Conservation (phyloP, 1,284 basidiomycete species). For the Ceratobasidium sp. region DNA sequence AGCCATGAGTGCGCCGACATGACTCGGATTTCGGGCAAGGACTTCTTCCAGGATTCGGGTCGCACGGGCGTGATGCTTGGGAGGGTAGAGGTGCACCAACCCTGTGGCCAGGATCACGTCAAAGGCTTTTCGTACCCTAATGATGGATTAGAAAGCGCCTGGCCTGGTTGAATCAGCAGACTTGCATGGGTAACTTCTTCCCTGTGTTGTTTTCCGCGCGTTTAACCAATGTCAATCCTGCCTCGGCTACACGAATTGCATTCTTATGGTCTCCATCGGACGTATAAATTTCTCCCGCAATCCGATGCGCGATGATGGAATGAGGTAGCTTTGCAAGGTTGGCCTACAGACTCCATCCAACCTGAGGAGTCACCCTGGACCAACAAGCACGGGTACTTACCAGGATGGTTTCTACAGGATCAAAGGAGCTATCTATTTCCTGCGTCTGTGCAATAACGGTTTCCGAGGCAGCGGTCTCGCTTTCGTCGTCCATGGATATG, state of each 20-base stretch:
- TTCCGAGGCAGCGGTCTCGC: constrained; percentile 38
- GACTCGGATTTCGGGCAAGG: constrained; percentile 65
- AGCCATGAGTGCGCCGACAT: constrained; percentile 73
- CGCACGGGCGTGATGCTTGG: constrained; percentile 87
- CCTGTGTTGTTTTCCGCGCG: constrained; percentile 67
- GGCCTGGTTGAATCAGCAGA: not conserved
- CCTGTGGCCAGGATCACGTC: constrained; percentile 72
- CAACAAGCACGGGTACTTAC: constrained; percentile 37
- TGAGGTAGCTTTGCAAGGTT: constrained; percentile 44
- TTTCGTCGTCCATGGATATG: constrained; percentile 54
- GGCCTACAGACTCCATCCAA: constrained; percentile 4
- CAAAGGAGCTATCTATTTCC: constrained; percentile 51
- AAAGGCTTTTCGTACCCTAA: constrained; percentile 65
- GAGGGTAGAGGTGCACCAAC: constrained; percentile 85
- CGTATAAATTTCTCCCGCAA: constrained; percentile 76
- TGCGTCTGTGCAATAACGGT: constrained; percentile 47
- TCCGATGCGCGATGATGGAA: constrained; percentile 75
- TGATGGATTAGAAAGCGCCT: not conserved
- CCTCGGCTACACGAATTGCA: constrained; percentile 73
- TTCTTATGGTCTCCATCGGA: constrained; percentile 79
- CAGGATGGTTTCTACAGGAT: constrained; percentile 51
- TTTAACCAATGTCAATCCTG: constrained; percentile 66
- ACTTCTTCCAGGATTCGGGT: constrained; percentile 75
- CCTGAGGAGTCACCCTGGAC: not conserved
- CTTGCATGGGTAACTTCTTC: constrained; percentile 56